Conservation (phyloP, 805 yeast genomes). For the Wickerhamiella occidentalis region DNA sequence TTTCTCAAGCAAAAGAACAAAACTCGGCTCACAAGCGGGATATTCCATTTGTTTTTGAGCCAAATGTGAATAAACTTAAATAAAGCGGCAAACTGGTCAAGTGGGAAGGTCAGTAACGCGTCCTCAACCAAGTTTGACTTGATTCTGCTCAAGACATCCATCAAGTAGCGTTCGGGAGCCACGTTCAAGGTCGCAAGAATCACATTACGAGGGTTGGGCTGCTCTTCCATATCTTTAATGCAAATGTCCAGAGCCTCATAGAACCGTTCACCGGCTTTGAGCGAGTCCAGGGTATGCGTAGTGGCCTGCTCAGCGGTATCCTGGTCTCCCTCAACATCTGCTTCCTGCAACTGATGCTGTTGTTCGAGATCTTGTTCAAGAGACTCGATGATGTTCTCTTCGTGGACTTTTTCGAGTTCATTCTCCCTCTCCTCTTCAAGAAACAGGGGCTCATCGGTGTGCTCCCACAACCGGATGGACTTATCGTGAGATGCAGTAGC, state of each 20-base stretch:
- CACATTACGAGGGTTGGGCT: conserved; percentile 38
- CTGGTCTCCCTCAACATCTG: conserved; percentile 29
- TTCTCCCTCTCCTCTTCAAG: conserved; percentile 93
- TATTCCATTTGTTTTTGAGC: conserved; percentile 40
- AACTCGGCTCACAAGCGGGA: conserved; percentile 59
- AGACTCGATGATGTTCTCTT: conserved; percentile 60
- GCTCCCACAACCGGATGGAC: conserved; percentile 84
- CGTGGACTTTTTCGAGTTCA: conserved; percentile 87
- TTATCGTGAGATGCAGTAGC: conserved; percentile 88
- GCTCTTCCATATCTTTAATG: conserved; percentile 45
- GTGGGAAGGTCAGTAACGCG: conserved; percentile 81
- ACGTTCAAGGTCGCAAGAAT: conserved; percentile 61
- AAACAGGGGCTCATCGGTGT: conserved; percentile 90
- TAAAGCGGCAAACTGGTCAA: conserved; percentile 63
- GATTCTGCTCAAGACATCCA: conserved; percentile 57
- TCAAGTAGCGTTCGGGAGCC: conserved; percentile 65
- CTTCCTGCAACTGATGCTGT: conserved; percentile 31
- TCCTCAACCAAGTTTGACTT: conserved; percentile 83
- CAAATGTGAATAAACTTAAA: conserved; percentile 65
- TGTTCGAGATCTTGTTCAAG: conserved; percentile 35
- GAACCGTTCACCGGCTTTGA: conserved; percentile 86
- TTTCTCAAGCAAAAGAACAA: conserved; percentile 60
- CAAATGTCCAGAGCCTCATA: conserved; percentile 89
- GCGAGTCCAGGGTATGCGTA: conserved; percentile 77
- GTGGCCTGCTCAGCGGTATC: conserved; percentile 50